These are phyloP conservation scores for Blastomyces parvus DNA, from an alignment of 2,329 filamentous ascomycete species.

Conservation along the genomic window DNA sequence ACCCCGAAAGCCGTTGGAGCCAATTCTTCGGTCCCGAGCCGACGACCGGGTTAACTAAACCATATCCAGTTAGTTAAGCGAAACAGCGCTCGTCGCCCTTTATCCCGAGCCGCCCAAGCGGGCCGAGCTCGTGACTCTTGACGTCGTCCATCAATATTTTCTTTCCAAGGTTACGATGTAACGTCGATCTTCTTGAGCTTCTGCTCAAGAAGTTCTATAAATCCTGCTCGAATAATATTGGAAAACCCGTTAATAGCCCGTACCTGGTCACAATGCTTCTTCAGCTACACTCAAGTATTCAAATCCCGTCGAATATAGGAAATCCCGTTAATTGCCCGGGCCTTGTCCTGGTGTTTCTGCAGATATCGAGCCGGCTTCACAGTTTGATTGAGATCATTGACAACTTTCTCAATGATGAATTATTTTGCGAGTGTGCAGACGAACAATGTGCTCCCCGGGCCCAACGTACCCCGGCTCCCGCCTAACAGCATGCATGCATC, in stretches of 20 bases:
- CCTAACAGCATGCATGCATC: background rate
- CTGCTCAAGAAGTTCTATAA: no score
- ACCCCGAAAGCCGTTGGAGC: no score
- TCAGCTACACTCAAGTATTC: no score
- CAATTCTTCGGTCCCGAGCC: no score
- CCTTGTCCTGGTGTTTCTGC: background rate
- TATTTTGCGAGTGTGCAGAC: background rate
- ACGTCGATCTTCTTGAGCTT: no score
- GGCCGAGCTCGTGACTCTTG: no score
- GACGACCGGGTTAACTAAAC: no score
- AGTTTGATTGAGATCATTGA: background rate
- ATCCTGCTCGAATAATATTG: background rate
- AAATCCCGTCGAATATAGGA: background rate
- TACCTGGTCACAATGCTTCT: background rate
- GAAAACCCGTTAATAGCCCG: background rate
- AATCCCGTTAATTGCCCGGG: background rate
- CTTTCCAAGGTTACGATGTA: no score
- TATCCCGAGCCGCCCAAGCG: no score
- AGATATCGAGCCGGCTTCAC: background rate
- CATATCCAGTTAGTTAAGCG: no score
- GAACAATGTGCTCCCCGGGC: background rate
- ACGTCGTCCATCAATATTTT: no score
- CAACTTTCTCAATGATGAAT: background rate
- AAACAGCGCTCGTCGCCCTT: no score
- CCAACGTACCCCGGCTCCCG: background rate